Percentiles rank a stretch among this genome's conserved stretches.
Evolutionary conservation across 495 filamentous ascomycete genomes (phyloP).

Genomic region (Penicillium daleae): DNA sequence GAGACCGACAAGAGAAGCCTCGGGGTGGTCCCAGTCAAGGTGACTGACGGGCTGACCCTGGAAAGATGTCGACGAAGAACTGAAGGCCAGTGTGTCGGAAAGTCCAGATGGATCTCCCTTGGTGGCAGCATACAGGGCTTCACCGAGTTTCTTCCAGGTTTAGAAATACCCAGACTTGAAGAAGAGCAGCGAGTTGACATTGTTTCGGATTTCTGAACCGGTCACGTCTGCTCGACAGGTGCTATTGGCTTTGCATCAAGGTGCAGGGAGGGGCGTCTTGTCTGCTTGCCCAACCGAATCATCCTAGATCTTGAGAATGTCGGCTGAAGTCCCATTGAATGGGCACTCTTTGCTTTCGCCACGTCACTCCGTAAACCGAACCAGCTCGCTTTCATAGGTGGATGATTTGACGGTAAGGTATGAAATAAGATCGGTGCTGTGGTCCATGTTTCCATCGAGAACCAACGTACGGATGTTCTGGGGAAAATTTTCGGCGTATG

Average conservation of each 20-base stretch:
- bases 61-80: neutral
- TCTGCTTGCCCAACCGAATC: neutral
- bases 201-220: neutral
- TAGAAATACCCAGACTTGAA: neutral
- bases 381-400: neutral
- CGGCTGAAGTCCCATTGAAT: neutral
- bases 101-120: neutral
- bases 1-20: neutral
- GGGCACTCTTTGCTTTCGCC: neutral
- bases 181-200: neutral
- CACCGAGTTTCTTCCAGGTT: neutral
- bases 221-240: neutral
- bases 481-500: conserved; percentile 48
- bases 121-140: neutral
- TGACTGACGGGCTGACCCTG: neutral
- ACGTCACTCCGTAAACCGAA: neutral
- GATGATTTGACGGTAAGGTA: neutral
- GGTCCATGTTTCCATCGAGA: conserved; percentile 51
- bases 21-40: neutral
- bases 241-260: neutral
- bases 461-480: conserved; percentile 42
- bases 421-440: conserved; percentile 10
- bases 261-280: neutral
- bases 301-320: neutral
- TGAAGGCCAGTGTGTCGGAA: neutral